Percentiles rank a stretch among this genome's conserved stretches.
phyloP scores from a whole-genome alignment of 495 filamentous ascomycete species.

The Hyaloscypha bicolor region DNA sequence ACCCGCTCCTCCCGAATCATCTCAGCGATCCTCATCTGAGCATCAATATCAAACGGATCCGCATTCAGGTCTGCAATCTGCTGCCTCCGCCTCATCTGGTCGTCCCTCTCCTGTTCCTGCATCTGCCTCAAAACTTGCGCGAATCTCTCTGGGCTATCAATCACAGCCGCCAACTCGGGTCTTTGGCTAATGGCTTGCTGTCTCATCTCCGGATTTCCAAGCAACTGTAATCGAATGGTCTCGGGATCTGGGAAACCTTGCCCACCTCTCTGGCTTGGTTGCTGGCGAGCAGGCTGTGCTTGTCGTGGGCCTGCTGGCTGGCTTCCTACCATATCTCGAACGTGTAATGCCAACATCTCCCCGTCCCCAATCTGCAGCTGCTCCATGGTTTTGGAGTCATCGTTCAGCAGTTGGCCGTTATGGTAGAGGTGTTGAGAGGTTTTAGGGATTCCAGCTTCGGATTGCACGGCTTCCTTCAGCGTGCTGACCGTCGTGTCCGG shows the following conservation, averaged over 20 bases:
- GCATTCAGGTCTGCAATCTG: slow-evolving; percentile 78
- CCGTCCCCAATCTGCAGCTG: slow-evolving; percentile 83
- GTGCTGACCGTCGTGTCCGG: slow-evolving; percentile 82
- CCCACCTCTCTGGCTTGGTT: slow-evolving; percentile 31
- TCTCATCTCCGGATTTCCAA: slow-evolving; percentile 75
- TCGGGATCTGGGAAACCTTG: slow-evolving; percentile 67
- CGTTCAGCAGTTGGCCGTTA: slow-evolving; percentile 79
- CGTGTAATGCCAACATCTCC: slow-evolving; percentile 89
- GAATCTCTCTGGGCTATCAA: slow-evolving; percentile 80
- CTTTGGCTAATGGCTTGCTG: slow-evolving; percentile 66
- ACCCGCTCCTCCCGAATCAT: slow-evolving; percentile 93
- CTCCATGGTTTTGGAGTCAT: slow-evolving; percentile 77
- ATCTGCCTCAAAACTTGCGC: slow-evolving; percentile 65
- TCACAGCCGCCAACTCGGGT: slow-evolving; percentile 73
- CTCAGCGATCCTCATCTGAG: slow-evolving; percentile 92
- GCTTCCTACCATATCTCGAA: slow-evolving; percentile 56
- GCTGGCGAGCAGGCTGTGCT: slow-evolving; percentile 33
- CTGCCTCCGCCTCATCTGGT: slow-evolving; percentile 73
- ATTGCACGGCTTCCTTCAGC: slow-evolving; percentile 80
- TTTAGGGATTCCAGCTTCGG: slow-evolving; percentile 53
- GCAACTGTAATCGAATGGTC: slow-evolving; percentile 74
- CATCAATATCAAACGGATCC: slow-evolving; percentile 89
- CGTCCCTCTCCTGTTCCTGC: slow-evolving; percentile 66
- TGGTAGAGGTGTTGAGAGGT: slow-evolving; percentile 77
- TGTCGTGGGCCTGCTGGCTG: slow-evolving; percentile 29